Evolutionary conservation across 495 filamentous ascomycete genomes (phyloP), one percentile per base, ranked within the genome.

Genomic region (Annulohypoxylon nitens): DNA sequence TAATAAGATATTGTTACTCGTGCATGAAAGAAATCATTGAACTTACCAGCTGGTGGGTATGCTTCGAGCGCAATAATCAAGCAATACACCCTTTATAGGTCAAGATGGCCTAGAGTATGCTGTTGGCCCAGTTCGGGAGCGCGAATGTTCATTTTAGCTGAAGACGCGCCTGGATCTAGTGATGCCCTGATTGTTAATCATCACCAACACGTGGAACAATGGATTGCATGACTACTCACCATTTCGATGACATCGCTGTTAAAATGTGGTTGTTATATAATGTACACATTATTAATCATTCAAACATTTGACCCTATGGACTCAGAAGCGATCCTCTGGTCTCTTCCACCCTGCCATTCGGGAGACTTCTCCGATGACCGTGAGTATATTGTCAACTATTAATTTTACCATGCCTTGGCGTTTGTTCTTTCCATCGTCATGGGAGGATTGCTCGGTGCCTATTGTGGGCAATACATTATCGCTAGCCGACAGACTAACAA

Each of bases 401-500:
- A 93, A 93, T 82, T 97, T 98, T 16, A 93, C 91, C 90, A 99
- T 92, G 2, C 95, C 95, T 69, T 93, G 91, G 57, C 90, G 90
- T 70, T 88, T 90, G 61, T 86, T 88, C 67, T 83, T 84, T 37
- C 82, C 84, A 34, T 84, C 82, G 30, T 77, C 78, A 9, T 79
- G 80, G 67, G 33, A 81, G 36, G 73, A 82, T 70, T 74, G 83
- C 71, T 83, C 87, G 60, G 76, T 86, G 41, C 82, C 84, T 86
- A 97, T 98, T 53, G 90, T 95, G 2, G 96, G 96, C 67, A 99
- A 83, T 10, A 98, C 92, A 79, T 98, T 98, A 73, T 99, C 96
- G 50, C 93, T 92, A 1, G 96, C 97, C 16, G 92, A 95, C 16
- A 99, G 83, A 61, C 91, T 94, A 33, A 99, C 95, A 76, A 99